Percentiles rank a stretch among this genome's conserved stretches.
These are phyloP conservation scores for Podaxis carcinomalis DNA, from an alignment of 768 basidiomycete genomes.

Conservation along the genomic window DNA sequence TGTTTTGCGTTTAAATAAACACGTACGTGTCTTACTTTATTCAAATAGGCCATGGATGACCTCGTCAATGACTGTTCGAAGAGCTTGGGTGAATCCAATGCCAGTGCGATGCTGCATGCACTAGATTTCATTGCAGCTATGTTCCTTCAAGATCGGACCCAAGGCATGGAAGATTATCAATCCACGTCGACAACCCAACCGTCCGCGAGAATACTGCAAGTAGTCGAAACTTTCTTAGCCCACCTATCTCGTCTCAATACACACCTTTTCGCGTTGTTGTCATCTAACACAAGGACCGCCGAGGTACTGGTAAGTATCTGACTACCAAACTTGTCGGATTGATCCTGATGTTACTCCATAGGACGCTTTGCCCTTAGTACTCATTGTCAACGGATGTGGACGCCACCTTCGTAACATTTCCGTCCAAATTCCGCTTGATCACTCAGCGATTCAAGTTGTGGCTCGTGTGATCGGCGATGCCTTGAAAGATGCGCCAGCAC, in stretches of 20 bases:
- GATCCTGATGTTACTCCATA: background rate
- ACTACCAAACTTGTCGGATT: too few species aligned
- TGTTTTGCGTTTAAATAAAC: background rate
- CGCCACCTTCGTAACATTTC: constrained; percentile 47
- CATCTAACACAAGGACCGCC: background rate
- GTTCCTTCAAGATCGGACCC: constrained; percentile 30
- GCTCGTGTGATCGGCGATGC: constrained; percentile 22
- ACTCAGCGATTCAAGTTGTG: constrained; percentile 16
- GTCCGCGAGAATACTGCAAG: background rate
- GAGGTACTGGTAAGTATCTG: background rate
- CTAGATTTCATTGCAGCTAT: constrained; percentile 38
- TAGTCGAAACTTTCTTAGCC: background rate
- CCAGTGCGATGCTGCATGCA: constrained; percentile 29
- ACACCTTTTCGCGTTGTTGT: background rate
- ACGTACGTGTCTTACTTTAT: constrained; percentile 7
- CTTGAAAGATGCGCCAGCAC: constrained; percentile 29
- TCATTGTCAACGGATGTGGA: constrained; percentile 39
- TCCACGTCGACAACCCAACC: background rate
- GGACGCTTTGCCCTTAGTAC: constrained; percentile 25
- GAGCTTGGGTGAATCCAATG: background rate
- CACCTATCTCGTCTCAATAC: constrained; percentile 1
- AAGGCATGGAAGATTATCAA: background rate
- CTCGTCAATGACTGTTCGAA: constrained; percentile 4
- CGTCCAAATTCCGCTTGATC: constrained; percentile 31
- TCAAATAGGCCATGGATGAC: constrained; percentile 7